Evolutionary conservation across 2,329 filamentous ascomycete species (phyloP).

Genomic region (Cladosporium velox): DNA sequence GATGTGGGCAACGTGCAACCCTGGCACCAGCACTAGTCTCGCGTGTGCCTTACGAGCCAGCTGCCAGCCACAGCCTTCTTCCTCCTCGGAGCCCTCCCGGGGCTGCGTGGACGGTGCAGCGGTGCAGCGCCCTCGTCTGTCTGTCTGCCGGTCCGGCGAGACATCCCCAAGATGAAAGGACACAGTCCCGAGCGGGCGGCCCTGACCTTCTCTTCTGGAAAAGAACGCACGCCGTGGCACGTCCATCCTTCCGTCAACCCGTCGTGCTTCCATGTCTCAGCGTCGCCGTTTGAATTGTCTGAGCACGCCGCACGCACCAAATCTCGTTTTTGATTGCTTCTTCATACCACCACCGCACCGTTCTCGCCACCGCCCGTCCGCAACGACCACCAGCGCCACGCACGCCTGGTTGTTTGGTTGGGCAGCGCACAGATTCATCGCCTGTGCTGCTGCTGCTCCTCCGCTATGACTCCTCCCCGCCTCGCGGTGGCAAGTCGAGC

Average conservation of each 20-base stretch:
- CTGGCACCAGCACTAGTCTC: not conserved
- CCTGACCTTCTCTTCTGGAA: conserved; percentile 17
- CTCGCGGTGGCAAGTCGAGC: conserved; percentile 7
- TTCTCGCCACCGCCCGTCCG: not conserved
- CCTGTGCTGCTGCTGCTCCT: not conserved
- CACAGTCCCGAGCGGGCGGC: conserved; percentile 2
- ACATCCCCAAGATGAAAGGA: conserved; percentile 14
- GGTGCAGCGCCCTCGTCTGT: not conserved
- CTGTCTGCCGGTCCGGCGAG: not conserved
- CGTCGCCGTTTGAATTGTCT: conserved; percentile 1
- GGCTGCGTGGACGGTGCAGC: not conserved
- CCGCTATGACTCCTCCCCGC: conserved; percentile 10
- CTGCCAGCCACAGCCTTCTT: not conserved
- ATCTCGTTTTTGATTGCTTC: conserved; percentile 18
- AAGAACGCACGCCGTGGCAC: not conserved
- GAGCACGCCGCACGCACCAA: conserved; percentile 9
- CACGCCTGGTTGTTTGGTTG: conserved; percentile 10
- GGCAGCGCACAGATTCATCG: conserved; percentile 12
- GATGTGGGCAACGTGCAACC: conserved; percentile 19
- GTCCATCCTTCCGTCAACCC: conserved; percentile 8
- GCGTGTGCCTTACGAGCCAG: conserved; percentile 8
- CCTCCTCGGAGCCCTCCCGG: not conserved
- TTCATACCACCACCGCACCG: not conserved
- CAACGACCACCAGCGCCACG: not conserved
- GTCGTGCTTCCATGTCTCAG: conserved; percentile 12